These are phyloP conservation scores for Musa schizocarpa DNA, from an alignment of 176 grass and related monocot species.

Conservation along the genomic window DNA sequence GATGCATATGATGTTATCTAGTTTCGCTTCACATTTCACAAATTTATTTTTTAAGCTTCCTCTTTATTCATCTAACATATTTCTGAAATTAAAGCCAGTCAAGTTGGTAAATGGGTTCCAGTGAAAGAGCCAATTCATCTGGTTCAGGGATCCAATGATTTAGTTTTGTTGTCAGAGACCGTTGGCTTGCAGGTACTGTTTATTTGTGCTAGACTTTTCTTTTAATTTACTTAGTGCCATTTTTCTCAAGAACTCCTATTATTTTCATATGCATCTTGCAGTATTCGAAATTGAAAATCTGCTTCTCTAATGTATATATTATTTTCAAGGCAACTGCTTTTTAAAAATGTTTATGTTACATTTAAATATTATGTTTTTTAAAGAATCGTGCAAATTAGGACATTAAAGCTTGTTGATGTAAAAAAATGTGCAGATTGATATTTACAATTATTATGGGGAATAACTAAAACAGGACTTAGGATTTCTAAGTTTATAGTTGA, in stretches of 20 bases:
- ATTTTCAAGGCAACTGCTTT: too few relatives aligned
- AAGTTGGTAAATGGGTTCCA: slow-evolving; percentile 80
- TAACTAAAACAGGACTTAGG: too few relatives aligned
- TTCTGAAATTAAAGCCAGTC: slow-evolving; percentile 49
- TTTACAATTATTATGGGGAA: too few relatives aligned
- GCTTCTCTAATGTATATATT: too few relatives aligned
- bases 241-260: neutral
- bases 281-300: neutral
- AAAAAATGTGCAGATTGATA: too few relatives aligned
- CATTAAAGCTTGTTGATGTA: too few relatives aligned
- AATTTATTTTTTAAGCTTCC: neutral
- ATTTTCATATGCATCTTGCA: neutral
- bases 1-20: neutral
- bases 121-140: slow-evolving; percentile 54
- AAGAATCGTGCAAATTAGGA: too few relatives aligned
- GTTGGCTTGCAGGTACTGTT: slow-evolving; percentile 85
- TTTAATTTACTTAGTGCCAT: neutral
- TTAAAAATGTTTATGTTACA: too few relatives aligned
- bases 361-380: too few relatives aligned
- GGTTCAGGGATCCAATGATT: slow-evolving; percentile 62
- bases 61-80: slow-evolving; percentile 12
- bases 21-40: neutral
- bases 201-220: slow-evolving; percentile 9
- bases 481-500: too few relatives aligned
- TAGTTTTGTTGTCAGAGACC: slow-evolving; percentile 67